These are phyloP conservation scores for Kwoniella shandongensis DNA, from an alignment of 768 basidiomycete genomes.

Conservation along the genomic window DNA sequence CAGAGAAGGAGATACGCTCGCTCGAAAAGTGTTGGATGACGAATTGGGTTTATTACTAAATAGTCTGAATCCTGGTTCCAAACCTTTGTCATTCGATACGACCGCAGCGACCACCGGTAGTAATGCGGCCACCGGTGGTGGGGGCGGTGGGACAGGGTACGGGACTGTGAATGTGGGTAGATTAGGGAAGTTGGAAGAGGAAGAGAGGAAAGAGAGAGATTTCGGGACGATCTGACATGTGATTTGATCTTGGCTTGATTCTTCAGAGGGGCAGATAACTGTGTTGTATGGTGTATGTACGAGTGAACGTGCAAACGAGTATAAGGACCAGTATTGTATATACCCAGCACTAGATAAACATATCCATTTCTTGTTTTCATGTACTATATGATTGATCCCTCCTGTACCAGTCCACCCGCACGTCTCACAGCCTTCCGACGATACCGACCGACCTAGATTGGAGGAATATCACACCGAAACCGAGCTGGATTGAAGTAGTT, in stretches of 20 bases:
- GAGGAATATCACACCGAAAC: no score
- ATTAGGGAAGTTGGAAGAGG: constrained; percentile 9
- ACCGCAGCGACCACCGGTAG: constrained; percentile 5
- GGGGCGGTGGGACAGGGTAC: background rate
- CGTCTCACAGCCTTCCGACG: no score
- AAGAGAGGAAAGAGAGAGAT: constrained; percentile 17
- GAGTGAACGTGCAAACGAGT: no score
- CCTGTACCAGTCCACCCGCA: no score
- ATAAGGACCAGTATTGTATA: no score
- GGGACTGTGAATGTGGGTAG: constrained; percentile 9
- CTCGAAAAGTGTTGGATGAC: constrained; percentile 36
- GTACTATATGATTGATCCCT: no score
- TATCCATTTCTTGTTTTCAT: no score
- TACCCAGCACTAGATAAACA: no score
- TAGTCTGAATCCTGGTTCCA: constrained; percentile 21
- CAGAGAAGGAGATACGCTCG: constrained; percentile 40
- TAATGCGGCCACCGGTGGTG: background rate
- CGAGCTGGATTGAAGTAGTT: no score
- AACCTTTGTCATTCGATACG: constrained; percentile 36
- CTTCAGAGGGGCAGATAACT: background rate
- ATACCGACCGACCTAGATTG: no score
- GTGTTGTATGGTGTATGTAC: no score
- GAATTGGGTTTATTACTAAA: constrained; percentile 31
- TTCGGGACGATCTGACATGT: constrained; percentile 17
- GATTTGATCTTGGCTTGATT: background rate